phyloP scores from a whole-genome alignment of 257 asterid species.

The Pogostemon cablin region DNA sequence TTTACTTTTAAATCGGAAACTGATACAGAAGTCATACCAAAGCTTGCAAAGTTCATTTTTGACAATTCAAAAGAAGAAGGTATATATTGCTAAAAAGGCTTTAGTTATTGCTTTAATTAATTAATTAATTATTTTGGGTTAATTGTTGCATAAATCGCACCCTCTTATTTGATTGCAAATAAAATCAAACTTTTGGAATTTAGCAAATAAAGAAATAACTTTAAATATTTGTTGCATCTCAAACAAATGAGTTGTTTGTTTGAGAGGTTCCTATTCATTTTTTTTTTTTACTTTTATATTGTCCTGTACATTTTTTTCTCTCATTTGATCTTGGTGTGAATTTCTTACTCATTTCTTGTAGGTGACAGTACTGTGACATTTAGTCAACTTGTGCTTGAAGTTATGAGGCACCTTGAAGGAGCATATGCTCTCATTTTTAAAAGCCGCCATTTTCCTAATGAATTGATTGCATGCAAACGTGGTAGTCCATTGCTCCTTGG shows the following conservation, averaged over 20 bases:
- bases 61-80: conserved; percentile 95
- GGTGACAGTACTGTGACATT: conserved; percentile 84
- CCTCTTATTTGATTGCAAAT: too few relatives aligned
- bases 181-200: too few relatives aligned
- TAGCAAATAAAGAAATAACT: too few relatives aligned
- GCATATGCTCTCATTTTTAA: conserved; percentile 98
- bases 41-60: conserved; percentile 92
- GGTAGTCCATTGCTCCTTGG: conserved; percentile 99
- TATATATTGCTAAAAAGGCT: conserved; percentile 33
- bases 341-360: conserved; percentile 30
- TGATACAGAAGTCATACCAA: conserved; percentile 98
- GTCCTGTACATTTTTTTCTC: conserved; percentile 1
- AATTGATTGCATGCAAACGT: conserved; percentile 96
- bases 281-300: background rate
- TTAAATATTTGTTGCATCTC: too few relatives aligned
- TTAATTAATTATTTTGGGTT: too few relatives aligned
- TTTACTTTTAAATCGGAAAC: conserved; percentile 93
- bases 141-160: too few relatives aligned
- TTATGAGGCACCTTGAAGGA: conserved; percentile 97
- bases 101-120: background rate
- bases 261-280: background rate
- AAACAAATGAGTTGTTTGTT: too few relatives aligned
- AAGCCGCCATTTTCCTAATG: conserved; percentile 91
- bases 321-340: background rate
- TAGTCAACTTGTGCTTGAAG: conserved; percentile 97